Evolutionary conservation across 441 rosid genomes (phyloP).

Genomic region (Eutrema salsugineum): DNA sequence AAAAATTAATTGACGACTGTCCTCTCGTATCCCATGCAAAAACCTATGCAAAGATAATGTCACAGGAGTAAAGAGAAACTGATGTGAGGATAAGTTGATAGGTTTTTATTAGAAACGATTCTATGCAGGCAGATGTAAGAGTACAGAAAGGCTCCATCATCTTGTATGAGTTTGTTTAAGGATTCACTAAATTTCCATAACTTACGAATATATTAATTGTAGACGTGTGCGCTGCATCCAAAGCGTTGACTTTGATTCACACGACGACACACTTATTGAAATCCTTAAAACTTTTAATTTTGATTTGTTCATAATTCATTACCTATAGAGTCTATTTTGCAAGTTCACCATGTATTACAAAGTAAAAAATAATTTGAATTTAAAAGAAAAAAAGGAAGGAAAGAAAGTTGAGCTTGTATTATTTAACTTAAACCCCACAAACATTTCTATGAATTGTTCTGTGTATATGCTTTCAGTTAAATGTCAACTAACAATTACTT

Average conservation of each 20-base stretch:
- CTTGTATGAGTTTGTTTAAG: constrained; percentile 1
- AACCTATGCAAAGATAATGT: not conserved
- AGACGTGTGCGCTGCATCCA: constrained; percentile 24
- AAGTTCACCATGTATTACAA: not conserved
- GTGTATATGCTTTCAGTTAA: not conserved
- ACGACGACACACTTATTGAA: not conserved
- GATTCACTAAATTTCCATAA: not conserved
- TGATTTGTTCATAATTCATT: not conserved
- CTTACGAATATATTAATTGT: not conserved
- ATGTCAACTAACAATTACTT: constrained; percentile 1
- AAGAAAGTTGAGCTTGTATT: not conserved
- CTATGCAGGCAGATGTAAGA: not conserved
- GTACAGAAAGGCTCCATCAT: not conserved
- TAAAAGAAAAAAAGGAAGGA: not conserved
- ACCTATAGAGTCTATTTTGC: not conserved
- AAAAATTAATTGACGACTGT: not conserved
- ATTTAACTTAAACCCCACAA: not conserved
- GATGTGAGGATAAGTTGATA: not conserved
- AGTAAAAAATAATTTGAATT: not conserved
- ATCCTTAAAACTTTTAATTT: not conserved
- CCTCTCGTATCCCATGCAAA: not conserved
- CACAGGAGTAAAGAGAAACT: not conserved
- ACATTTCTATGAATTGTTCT: not conserved
- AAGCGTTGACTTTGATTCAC: constrained; percentile 18
- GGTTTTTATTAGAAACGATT: not conserved